These are phyloP conservation scores for Phaeophleospora eucalypticola DNA, from an alignment of 2,329 filamentous ascomycete genomes.

Conservation along the genomic window DNA sequence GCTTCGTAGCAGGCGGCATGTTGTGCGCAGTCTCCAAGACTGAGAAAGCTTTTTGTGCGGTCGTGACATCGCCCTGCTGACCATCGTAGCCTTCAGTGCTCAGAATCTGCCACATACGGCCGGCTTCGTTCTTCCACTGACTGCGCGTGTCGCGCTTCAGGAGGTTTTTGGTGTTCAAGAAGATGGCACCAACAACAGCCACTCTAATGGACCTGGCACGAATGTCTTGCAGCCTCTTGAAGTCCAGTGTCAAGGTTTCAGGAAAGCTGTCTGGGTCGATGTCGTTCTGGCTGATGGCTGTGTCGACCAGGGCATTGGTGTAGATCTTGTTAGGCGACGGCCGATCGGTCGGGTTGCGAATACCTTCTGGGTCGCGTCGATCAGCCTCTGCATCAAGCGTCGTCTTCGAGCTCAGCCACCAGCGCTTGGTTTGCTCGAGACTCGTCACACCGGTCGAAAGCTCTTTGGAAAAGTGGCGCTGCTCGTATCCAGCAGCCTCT, in stretches of 20 bases:
- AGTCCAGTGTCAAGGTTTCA: conserved; percentile 70
- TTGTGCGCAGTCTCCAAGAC: conserved; percentile 48
- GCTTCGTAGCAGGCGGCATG: conserved; percentile 46
- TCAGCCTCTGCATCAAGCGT: conserved; percentile 64
- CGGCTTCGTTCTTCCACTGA: conserved; percentile 71
- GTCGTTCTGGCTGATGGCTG: conserved; percentile 64
- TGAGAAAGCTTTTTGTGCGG: conserved; percentile 42
- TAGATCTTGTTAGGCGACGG: conserved; percentile 69
- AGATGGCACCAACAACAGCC: conserved; percentile 67
- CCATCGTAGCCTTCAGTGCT: conserved; percentile 54
- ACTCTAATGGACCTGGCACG: conserved; percentile 60
- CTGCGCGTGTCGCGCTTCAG: conserved; percentile 75
- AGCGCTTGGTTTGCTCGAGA: conserved; percentile 58
- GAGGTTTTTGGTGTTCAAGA: conserved; percentile 77
- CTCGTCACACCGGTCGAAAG: conserved; percentile 54
- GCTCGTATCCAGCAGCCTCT: conserved; percentile 68
- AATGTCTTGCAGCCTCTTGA: conserved; percentile 57
- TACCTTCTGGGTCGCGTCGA: conserved; percentile 64
- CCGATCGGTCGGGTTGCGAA: conserved; percentile 58
- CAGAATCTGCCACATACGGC: conserved; percentile 65
- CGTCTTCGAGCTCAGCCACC: conserved; percentile 61
- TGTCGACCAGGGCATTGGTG: conserved; percentile 68
- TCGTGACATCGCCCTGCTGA: conserved; percentile 19
- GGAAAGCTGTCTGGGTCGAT: conserved; percentile 55
- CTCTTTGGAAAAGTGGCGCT: conserved; percentile 65